Evolutionary conservation across 139 green algal genomes (phyloP), one percentile per base, ranked within the genome.

Genomic region (Desmodesmus armatus): DNA sequence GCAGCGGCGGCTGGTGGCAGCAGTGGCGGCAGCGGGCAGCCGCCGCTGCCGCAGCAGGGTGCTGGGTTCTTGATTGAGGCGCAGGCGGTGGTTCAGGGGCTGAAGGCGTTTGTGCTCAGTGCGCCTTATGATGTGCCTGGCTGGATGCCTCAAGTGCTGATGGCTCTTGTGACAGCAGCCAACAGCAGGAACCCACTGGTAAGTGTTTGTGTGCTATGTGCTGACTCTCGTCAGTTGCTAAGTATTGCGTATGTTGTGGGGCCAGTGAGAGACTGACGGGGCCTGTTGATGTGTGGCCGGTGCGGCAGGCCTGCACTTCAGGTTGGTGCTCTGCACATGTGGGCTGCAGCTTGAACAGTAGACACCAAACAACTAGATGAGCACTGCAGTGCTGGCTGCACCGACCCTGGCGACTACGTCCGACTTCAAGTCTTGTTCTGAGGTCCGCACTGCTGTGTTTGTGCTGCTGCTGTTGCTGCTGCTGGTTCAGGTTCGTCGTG

Each of bases 41-140:
- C n/a, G 33, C 39, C 40, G 23, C 31, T 47, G 55, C 86, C 87
- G 83, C 87, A 91, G 49, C 73, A 80, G 73, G 73, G 73, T 31
- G 15, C 73, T 85, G 85, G 1, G 31, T 86, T 88, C 47, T 78
- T 86, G 58, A 73, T 75, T 44, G 49, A 80, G 67, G 88, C 66
- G 37, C 80, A 83, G 47, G 81, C 81, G 43, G 71, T 47, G 23
- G 88, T 95, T 73, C 92, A 97, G 76, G 96, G 92, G 0, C 89
- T 98, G 37, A 90, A 87, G 63, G 95, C 96, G 3, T 94, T 97
- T 73, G 93, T 98, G 40, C 84, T 97, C 69, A 94, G 91, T 3
- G 84, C 67, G 3, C 96, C 96, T 7, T 98, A 98, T 82, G 95
- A 98, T 87, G 91, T 96, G 41, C 96, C 95, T 5, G 19, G 29